phyloP scores from a whole-genome alignment of 345 rosid genomes.

The Populus nigra region DNA sequence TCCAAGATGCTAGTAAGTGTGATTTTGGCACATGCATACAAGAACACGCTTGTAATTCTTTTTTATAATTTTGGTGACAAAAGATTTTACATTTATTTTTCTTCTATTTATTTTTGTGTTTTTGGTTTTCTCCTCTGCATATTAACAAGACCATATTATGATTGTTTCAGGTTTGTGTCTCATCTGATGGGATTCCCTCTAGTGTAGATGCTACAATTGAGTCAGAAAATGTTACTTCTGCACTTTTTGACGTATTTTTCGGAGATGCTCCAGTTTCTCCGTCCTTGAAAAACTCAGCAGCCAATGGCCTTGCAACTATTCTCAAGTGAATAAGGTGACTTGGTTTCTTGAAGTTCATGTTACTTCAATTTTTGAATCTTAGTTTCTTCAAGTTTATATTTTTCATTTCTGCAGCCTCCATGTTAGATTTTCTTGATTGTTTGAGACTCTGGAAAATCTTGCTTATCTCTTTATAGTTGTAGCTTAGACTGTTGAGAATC shows the following conservation, averaged over 20 bases:
- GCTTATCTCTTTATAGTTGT: not conserved
- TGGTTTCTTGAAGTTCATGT: not conserved
- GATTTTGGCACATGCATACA: not conserved
- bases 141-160: not conserved
- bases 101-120: not conserved
- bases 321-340: conserved; percentile 36
- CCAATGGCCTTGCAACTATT: conserved; percentile 43
- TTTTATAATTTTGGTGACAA: not conserved
- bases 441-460: not conserved
- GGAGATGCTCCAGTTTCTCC: conserved; percentile 82
- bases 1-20: conserved; percentile 72
- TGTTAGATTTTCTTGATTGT: not conserved
- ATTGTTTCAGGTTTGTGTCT: conserved; percentile 55
- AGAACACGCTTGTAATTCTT: not conserved
- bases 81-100: not conserved
- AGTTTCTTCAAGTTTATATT: not conserved
- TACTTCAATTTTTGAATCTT: not conserved
- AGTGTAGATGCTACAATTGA: conserved; percentile 53
- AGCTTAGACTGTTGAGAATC: not conserved
- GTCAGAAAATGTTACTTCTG: conserved; percentile 54
- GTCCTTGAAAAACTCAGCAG: conserved; percentile 63
- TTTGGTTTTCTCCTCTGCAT: not conserved
- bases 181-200: conserved; percentile 54
- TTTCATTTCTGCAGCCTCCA: not conserved
- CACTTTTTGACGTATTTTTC: conserved; percentile 73